Base-by-base conservation (phyloP, 371 early-diverging fungal species). In the Phascolomyces articulosus region DNA sequence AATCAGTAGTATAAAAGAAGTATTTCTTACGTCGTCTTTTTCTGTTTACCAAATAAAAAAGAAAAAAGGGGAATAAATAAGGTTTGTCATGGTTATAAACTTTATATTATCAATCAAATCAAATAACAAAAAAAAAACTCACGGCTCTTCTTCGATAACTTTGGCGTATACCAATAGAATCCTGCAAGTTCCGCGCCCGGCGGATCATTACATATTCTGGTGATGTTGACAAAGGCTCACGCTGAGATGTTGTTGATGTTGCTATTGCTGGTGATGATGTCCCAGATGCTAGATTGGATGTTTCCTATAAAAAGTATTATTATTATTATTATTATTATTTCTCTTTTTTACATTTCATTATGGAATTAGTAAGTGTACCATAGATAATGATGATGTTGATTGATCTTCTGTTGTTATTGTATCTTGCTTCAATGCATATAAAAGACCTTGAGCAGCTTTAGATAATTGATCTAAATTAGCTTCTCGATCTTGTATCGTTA, bases 121-220 rank as follows among this genome's bases (percentile, higher is more conserved):
- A 7, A n/a, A 44, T 0, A 13, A 59, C n/a, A 23, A 23, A 15
- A 29, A n/a, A 38, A 40, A 38, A 38, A 40, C 57, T 15, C 38
- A 75, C 79, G 44, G 69, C 71, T 71, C 76, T 62, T 65, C 78
- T 58, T 40, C 76, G 69, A 64, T 75, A 79, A 56, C 75, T 78
- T 3, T 69, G 68, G 41, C 67, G 49, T 55, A 56, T 58, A 53
- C 47, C 65, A 21, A 51, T 24, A 23, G 51, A 20, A 24, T 76
- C 72, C 47, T 74, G 69, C 24, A 75, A 44, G 56, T 70, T 74
- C 24, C 76, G 62, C 49, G 77, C 72, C 65, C 76, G 74, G 34
- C 77, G 66, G 38, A 79, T 79, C 67, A 76, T 47, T 55, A 66
- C 66, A 63, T 79, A 74, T 56, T 75, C 79, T 53, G 66, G 40